A percentile compares a stretch with the other conserved stretches of the same genome.
Evolutionary conservation across 176 grass and related monocot species (phyloP).

Genomic region (Ensete glaucum): DNA sequence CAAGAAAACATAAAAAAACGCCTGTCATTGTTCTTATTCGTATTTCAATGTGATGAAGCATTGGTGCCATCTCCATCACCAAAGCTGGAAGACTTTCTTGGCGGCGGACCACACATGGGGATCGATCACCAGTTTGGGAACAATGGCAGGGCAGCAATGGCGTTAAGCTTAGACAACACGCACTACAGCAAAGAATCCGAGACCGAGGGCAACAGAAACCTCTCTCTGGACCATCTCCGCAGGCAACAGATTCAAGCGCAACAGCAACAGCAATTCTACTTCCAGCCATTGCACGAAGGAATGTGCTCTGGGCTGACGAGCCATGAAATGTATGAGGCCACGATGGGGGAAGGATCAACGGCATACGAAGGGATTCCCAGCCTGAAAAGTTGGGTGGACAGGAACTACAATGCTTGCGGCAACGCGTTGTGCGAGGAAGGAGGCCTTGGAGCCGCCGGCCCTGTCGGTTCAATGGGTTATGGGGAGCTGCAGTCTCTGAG

Average conservation of each 20-base stretch:
- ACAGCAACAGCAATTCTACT: constrained; percentile 29
- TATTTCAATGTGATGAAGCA: constrained; percentile 27
- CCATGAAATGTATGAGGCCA: constrained; percentile 16
- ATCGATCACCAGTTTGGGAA: constrained; percentile 17
- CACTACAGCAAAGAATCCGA: constrained; percentile 45
- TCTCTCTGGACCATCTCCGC: constrained; percentile 4
- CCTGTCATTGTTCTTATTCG: constrained; percentile 10
- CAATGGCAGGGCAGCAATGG: constrained; percentile 32
- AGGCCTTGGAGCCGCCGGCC: background rate
- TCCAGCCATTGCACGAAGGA: constrained; percentile 52
- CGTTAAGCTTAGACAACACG: constrained; percentile 33
- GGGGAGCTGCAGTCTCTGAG: constrained; percentile 53
- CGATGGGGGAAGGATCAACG: constrained; percentile 50
- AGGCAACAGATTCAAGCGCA: constrained; percentile 14
- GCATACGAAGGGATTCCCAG: constrained; percentile 14
- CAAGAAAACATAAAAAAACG: constrained; percentile 7
- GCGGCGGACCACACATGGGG: constrained; percentile 29
- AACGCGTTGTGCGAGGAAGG: constrained; percentile 19
- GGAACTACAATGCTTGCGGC: constrained; percentile 26
- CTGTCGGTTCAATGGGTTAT: constrained; percentile 20
- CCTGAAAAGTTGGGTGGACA: constrained; percentile 40
- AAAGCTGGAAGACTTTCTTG: constrained; percentile 96
- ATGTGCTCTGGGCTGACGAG: constrained; percentile 42
- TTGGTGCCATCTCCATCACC: constrained; percentile 65
- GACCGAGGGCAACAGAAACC: constrained; percentile 8